Conservation (phyloP, 371 early-diverging fungal genomes). For the Dentiscutata heterogama region DNA sequence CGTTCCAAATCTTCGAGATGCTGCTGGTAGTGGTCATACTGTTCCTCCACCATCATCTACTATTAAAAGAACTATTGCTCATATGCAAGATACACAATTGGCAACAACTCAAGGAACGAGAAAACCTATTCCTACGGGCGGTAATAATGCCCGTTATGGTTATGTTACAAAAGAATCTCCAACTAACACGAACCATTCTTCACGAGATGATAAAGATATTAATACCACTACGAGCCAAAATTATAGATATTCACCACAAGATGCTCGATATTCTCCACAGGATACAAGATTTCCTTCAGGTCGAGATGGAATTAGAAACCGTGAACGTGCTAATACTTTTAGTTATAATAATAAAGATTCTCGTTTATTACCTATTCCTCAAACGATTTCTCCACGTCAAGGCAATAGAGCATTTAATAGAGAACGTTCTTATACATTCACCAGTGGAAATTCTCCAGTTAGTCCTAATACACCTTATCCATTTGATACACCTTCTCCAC, state of each 20-base stretch:
- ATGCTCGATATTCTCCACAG: conserved; percentile 15
- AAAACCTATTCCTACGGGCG: background rate
- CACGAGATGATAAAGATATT: background rate
- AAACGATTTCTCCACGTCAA: background rate
- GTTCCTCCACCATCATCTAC: conserved; percentile 28
- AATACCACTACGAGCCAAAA: background rate
- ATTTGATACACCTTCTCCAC: background rate
- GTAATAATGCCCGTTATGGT: background rate
- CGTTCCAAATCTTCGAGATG: conserved; percentile 42
- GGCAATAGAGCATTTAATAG: background rate
- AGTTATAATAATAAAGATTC: conserved; percentile 4
- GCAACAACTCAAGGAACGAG: background rate
- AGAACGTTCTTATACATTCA: conserved; percentile 24
- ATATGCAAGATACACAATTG: conserved; percentile 33
- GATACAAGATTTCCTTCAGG: conserved; percentile 9
- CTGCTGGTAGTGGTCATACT: background rate
- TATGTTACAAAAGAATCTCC: background rate
- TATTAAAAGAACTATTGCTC: conserved; percentile 32
- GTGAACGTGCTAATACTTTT: conserved; percentile 20
- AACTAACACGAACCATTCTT: background rate
- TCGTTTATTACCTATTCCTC: background rate
- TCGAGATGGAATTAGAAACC: conserved; percentile 8
- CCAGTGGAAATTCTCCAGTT: conserved; percentile 6
- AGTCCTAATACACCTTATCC: background rate
- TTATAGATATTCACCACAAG: conserved; percentile 32